These are phyloP conservation scores for Emmonsiellopsis sp. DNA, from an alignment of 2,329 filamentous ascomycete species.

Conservation along the genomic window DNA sequence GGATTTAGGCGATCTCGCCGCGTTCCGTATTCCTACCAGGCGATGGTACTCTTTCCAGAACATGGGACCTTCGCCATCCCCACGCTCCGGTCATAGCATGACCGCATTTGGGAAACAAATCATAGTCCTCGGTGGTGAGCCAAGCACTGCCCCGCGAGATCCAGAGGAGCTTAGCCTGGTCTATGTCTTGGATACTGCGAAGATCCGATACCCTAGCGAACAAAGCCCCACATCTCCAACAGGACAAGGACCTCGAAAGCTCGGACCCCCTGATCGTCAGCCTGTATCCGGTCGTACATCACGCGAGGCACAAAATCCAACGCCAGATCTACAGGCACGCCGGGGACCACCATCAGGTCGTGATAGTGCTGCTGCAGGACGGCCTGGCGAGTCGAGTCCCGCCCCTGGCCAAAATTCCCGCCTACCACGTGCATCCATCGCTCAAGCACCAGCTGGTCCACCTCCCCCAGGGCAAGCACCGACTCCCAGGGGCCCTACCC, in stretches of 20 bases:
- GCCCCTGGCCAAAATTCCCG: slow-evolving; percentile 41
- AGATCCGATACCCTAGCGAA: slow-evolving; percentile 93
- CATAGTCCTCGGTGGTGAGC: slow-evolving; percentile 86
- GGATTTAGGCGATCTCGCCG: slow-evolving; percentile 86
- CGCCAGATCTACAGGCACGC: slow-evolving; percentile 26
- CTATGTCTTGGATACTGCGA: slow-evolving; percentile 87
- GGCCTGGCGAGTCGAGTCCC: slow-evolving; percentile 21
- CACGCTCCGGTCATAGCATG: slow-evolving; percentile 95
- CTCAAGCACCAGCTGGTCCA: slow-evolving; percentile 52
- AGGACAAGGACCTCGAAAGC: slow-evolving; percentile 32
- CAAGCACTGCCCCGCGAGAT: slow-evolving; percentile 73
- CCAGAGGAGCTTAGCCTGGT: slow-evolving; percentile 77
- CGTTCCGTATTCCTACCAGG: slow-evolving; percentile 69
- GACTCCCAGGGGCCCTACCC: slow-evolving; percentile 42
- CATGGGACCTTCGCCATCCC: slow-evolving; percentile 92
- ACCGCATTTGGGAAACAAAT: slow-evolving; percentile 88
- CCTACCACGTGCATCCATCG: slow-evolving; percentile 49
- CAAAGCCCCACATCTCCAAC: slow-evolving; percentile 28
- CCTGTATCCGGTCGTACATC: slow-evolving; percentile 32
- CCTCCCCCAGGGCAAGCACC: slow-evolving; percentile 57
- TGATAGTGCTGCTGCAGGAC: slow-evolving; percentile 28
- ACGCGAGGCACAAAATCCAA: slow-evolving; percentile 31
- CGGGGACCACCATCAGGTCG: slow-evolving; percentile 22
- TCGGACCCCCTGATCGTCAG: slow-evolving; percentile 33
- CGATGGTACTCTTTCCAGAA: slow-evolving; percentile 99